phyloP scores from a whole-genome alignment of 2,329 filamentous ascomycete species.

The Aaosphaeria pasadenensis region DNA sequence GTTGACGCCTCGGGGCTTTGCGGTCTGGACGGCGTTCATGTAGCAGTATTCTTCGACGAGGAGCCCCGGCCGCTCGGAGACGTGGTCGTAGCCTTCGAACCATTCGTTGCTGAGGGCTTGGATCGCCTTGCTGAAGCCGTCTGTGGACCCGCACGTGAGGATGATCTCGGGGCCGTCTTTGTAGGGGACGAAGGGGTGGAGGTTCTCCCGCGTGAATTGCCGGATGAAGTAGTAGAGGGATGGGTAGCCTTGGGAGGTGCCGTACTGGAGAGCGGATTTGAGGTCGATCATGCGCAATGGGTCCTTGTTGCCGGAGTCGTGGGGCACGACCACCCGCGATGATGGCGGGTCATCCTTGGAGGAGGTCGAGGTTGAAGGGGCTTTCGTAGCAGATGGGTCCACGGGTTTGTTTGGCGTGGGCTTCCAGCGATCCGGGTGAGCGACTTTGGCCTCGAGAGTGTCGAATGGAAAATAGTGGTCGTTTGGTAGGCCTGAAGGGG shows the following conservation, averaged over 20 bases:
- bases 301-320: conserved; percentile 58
- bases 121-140: conserved; percentile 77
- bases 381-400: conserved; percentile 36
- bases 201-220: conserved; percentile 70
- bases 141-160: conserved; percentile 77
- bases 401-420: conserved; percentile 64
- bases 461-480: conserved; percentile 84
- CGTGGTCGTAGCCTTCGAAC: conserved; percentile 64
- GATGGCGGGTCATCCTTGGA: conserved; percentile 25
- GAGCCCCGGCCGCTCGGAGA: conserved; percentile 70
- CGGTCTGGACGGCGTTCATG: conserved; percentile 69
- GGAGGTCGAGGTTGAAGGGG: conserved; percentile 27
- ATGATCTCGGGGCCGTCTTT: conserved; percentile 71
- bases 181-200: conserved; percentile 83
- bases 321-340: conserved; percentile 67
- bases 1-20: conserved; percentile 66
- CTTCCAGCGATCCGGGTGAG: conserved; percentile 70
- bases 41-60: conserved; percentile 80
- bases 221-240: conserved; percentile 74
- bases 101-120: conserved; percentile 75
- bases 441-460: conserved; percentile 78
- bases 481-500: conserved; percentile 69
- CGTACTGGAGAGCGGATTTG: conserved; percentile 81
- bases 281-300: conserved; percentile 72
- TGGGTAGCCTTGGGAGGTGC: conserved; percentile 76